These are phyloP conservation scores for Ceratocystis papillata DNA, from an alignment of 2,329 filamentous ascomycete species.

Conservation along the genomic window DNA sequence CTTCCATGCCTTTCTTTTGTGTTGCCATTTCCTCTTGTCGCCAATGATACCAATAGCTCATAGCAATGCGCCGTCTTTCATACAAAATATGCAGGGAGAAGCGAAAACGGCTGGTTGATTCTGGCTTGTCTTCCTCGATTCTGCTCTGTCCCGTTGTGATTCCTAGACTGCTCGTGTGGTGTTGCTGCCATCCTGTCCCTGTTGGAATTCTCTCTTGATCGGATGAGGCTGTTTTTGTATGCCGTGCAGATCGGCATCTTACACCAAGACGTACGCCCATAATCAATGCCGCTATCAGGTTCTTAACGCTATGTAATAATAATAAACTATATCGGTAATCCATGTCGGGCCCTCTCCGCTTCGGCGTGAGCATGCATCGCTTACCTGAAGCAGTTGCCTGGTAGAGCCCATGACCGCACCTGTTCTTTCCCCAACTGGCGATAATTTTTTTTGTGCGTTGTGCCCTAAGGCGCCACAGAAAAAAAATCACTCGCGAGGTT, in stretches of 20 bases:
- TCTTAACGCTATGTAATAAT: no score
- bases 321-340: no score
- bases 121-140: background rate
- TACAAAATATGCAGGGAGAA: background rate
- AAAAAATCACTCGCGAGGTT: background rate
- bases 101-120: background rate
- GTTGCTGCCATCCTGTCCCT: no score
- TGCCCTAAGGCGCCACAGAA: slow-evolving; percentile 3
- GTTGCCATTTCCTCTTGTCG: background rate
- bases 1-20: background rate
- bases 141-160: no score
- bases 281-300: no score
- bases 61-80: background rate
- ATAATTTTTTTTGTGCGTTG: background rate
- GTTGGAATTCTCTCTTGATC: no score
- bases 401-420: background rate
- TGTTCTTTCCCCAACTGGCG: background rate
- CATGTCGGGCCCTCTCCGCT: no score
- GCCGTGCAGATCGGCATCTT: no score
- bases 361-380: no score
- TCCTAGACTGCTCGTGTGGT: no score
- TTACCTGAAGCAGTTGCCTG: background rate
- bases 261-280: no score
- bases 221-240: no score
- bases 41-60: background rate